Base-by-base conservation (phyloP, 1,139 yeast genomes). In the Blastobotrys indianensis region DNA sequence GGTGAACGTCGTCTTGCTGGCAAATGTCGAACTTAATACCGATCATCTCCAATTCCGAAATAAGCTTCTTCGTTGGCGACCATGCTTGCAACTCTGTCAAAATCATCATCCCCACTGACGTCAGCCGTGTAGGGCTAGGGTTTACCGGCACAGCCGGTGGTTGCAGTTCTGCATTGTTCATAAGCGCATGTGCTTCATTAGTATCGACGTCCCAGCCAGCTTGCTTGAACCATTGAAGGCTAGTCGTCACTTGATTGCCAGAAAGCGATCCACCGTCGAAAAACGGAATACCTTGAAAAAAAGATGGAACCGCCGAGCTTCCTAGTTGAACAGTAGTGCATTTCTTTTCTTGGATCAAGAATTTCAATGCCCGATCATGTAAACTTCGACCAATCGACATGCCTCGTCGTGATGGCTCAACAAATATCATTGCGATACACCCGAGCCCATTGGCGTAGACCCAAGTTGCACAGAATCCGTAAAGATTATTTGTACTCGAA, bases 381-480 rank as follows among this genome's bases (percentile, higher is more conserved):
- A 80, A 62, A 52, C 76, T 75, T 48, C 75, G 73, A 8, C 85
- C 85, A 37, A 80, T 74, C 46, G 79, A 74, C 64, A 79, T 81
- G 30, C 73, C 66, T 35, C 84, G 63, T 49, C 79, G 75, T 17
- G 79, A 66, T 46, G 74, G 76, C 50, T 78, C 83, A 6, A 80
- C 85, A 53, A 77, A 60, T 5, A 80, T 54, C 59, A 71, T 72
- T 46, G 75, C 54, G 2, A 80, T 67, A 37, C 73, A 66, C 0
- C 85, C 85, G 7, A 64, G 59, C n/a, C 37, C 37, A 49, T 58
- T 63, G 10, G 54, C 51, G 39, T 57, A 56, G 5, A 74, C 73
- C 82, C 83, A 78, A 0, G 84, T 77, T 32, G 77, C 64, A n/a
- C 77, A 69, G 16, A 77, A 64, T 4, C 85, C 85, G 54, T 77